Base-by-base conservation (phyloP, 495 filamentous ascomycete genomes). In the Hypoxylon lenormandii region DNA sequence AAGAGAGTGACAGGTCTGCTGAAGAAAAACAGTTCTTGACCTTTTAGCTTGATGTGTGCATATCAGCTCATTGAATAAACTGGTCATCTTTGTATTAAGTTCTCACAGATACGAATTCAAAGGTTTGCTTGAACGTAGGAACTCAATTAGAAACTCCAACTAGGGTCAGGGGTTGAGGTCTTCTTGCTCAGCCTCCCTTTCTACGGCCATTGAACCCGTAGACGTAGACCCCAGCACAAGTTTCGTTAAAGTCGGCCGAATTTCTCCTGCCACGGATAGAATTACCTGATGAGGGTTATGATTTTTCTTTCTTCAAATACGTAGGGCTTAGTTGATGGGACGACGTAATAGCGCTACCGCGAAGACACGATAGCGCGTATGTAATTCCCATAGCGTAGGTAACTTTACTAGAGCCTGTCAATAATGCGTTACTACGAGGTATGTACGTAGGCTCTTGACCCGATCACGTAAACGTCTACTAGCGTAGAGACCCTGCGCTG, bases 381-480 rank as follows among this genome's bases (percentile, higher is more conserved):
- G 38, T 57, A 54, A 57, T 64, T 46, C 52, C 52, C 36, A 58
- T 61, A 30, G 50, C 49, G 42, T 15, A 49, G 38, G 42, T 15
- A 49, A 28, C 22, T 48, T 15, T 33, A 26, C 2, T 26, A 47
- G 51, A 54, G n/a, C 23, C 26, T 48, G 33, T 53, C 54, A 49
- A 64, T 47, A 57, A 26, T 59, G 18, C 49, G 55, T 56, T 56
- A 54, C 60, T 60, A 50, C 60, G 63, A n/a, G n/a, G n/a, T n/a
- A n/a, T n/a, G n/a, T n/a, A n/a, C n/a, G n/a, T n/a, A n/a, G n/a
- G n/a, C n/a, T n/a, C 48, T 23, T 18, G 42, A 59, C 46, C 45
- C 50, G 60, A 70, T 70, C 66, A 70, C 66, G 54, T 70, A 69
- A 52, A 63, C 59, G 15, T 22, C 36, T 28, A 62, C 38, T 66